Evolutionary conservation across 768 basidiomycete genomes (phyloP), one percentile per base, ranked within the genome.

Genomic region (Xerocomus spinulosus): DNA sequence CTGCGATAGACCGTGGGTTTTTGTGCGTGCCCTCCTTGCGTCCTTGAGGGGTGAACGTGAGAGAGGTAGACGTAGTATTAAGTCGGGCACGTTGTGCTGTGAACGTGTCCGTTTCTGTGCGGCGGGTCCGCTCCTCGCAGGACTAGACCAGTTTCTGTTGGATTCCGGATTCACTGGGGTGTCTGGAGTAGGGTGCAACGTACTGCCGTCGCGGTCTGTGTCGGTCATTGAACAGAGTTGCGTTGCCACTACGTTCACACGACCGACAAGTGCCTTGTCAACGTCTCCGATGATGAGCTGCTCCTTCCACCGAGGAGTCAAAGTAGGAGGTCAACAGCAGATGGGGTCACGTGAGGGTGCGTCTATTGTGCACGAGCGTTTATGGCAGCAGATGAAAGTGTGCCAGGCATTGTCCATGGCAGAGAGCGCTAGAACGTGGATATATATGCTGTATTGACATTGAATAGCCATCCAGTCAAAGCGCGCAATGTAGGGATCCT

Each of bases 1-100:
- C 21, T 18, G 50, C 42, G 44, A 28, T 52, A 48, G 69, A 49
- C 63, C 65, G 39, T 67, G 54, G n/a, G 38, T 26, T 14, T 42
- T 46, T 37, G 33, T 42, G 8, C 12, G 71, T 61, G 44, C 56
- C 71, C 37, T 56, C 41, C 72, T 70, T 42, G 79, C 79, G 57
- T 71, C 68, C 60, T 81, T 81, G 66, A 81, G 67, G 2, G 80
- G 79, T 18, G 79, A 81, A 24, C 68, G 63, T 28, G 71, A 51
- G 39, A 66, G 69, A 25, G 77, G 66, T 39, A 79, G 58, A 34
- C 65, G 68, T 20, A 80, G 63, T n/a, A 77, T 64, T 20, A 68
- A 60, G 61, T 80, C 72, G 23, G 76, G 68, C 23, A 78, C 61
- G 24, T 69, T 67, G 52, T 76, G 65, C 58, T 79, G 79, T 38